A percentile compares a stretch with the other conserved stretches of the same genome.
Conservation (phyloP, 148 eudicot species). For the Rhododendron ferrugineum region DNA sequence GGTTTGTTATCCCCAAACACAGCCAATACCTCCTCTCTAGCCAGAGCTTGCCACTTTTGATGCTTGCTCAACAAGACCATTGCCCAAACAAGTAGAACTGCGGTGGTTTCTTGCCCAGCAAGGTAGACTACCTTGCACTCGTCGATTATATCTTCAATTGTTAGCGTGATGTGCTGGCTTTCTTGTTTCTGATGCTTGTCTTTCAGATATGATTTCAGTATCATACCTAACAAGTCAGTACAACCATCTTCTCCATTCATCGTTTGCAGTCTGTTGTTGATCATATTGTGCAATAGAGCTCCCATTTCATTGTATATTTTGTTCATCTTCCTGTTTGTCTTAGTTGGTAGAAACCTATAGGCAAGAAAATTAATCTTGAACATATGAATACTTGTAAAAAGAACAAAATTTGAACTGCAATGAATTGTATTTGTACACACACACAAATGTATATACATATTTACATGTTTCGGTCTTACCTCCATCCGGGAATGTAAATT, state of each 20-base stretch:
- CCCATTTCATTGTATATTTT: constrained; percentile 8
- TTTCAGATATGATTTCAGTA: neutral
- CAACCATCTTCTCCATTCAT: neutral
- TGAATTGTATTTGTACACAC: neutral
- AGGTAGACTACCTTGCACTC: constrained; percentile 7
- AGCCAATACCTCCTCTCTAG: neutral
- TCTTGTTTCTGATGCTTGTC: neutral
- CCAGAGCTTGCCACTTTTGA: constrained; percentile 18
- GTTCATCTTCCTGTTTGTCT: constrained; percentile 24
- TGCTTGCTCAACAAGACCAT: constrained; percentile 18
- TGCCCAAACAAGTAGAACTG: constrained; percentile 16
- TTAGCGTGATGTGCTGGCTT: neutral
- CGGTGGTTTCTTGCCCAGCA: neutral
- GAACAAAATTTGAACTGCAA: neutral
- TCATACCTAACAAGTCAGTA: neutral
- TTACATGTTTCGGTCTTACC: constrained; percentile 11
- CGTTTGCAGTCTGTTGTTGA: neutral
- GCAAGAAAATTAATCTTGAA: neutral
- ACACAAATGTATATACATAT: too few species aligned
- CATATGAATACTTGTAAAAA: neutral
- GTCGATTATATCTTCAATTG: neutral
- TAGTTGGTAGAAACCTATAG: constrained; percentile 26
- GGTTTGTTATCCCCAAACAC: neutral
- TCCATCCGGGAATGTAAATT: constrained; percentile 31
- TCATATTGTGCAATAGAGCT: constrained; percentile 6